Percentiles rank a stretch among this genome's conserved stretches.
These are phyloP conservation scores for Yarrowia sp. DNA, from an alignment of 805 yeast genomes.

Conservation along the genomic window DNA sequence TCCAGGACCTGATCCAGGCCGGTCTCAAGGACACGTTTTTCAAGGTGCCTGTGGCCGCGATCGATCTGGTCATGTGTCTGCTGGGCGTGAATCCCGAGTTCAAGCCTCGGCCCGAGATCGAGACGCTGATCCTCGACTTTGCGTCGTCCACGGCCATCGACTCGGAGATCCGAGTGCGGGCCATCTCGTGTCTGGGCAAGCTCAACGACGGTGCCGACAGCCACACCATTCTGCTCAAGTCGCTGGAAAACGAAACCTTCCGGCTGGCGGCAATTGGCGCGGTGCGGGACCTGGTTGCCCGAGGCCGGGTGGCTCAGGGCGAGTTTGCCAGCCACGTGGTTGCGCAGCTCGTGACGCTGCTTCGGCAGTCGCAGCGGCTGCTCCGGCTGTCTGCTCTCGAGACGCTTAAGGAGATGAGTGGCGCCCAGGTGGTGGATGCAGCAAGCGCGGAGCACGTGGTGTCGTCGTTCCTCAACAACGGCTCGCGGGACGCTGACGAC, in stretches of 20 bases:
- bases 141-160: slow-evolving; percentile 51
- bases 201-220: slow-evolving; percentile 39
- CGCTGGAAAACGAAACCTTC: slow-evolving; percentile 51
- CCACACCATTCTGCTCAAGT: slow-evolving; percentile 6
- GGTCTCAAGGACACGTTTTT: slow-evolving; percentile 52
- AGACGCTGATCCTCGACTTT: slow-evolving; percentile 49
- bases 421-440: slow-evolving; percentile 18
- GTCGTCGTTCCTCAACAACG: slow-evolving; percentile 6
- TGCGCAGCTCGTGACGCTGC: slow-evolving; percentile 41
- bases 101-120: slow-evolving; percentile 41
- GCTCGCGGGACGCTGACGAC: slow-evolving; percentile 15
- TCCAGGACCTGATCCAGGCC: slow-evolving; percentile 45
- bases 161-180: slow-evolving; percentile 52
- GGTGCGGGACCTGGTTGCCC: slow-evolving; percentile 43
- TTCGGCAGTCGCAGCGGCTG: slow-evolving; percentile 44
- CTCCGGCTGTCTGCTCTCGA: slow-evolving; percentile 45
- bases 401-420: slow-evolving; percentile 41
- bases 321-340: slow-evolving; percentile 43
- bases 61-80: slow-evolving; percentile 9
- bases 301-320: slow-evolving; percentile 41
- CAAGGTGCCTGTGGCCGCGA: slow-evolving; percentile 45
- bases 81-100: slow-evolving; percentile 14
- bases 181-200: slow-evolving; percentile 49
- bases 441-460: slow-evolving; percentile 18
- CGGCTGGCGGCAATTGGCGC: slow-evolving; percentile 49